Evolutionary conservation across 2,329 filamentous ascomycete genomes (phyloP), one percentile per base, ranked within the genome.

Genomic region (Aspergillus sp.): DNA sequence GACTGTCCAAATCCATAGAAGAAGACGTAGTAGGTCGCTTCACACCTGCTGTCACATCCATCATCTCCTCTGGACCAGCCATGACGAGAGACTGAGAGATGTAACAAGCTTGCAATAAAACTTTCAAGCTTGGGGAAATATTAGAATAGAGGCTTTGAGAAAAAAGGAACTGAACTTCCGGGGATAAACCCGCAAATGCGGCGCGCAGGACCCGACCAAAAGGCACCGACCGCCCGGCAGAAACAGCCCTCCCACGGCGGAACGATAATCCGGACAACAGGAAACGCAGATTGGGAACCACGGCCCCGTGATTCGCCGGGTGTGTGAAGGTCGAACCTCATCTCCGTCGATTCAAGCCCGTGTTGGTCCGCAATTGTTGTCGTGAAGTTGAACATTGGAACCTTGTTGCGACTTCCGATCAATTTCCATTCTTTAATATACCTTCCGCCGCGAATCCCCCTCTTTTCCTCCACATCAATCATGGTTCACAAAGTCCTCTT

Each of bases 401-500:
- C 23, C 54, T 42, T 56, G 44, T 39, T 39, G 47, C 50, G 53
- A 57, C 49, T 32, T 21, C 59, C 51, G 17, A 17, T 30, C 25
- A 50, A 50, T 50, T 42, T 57, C 62, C 54, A 17, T 21, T 25
- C 42, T 53, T 30, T 30, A 5, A 10, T 5, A 11, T 11, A 30
- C 27, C 59, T 50, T 47, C 48, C 54, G 32, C 41, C 50, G 55
- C 52, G n/a, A 51, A 13, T 62, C 68, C 64, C 64, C 64, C 58
- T 62, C 54, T 67, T 54, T 59, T 47, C 60, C 66, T 54, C 39
- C 48, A 32, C 27, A 27, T 27, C 25, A 47, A 60, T 39, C 57
- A 82, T 81, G 80, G 78, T 82, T 67, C 78, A 81, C 71, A 83
- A 82, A 72, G 78, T 83, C 62, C 75, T 82, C 65, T 82, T 82